Conservation (phyloP, 2,329 filamentous ascomycete species). For the Cercospora citrullina region DNA sequence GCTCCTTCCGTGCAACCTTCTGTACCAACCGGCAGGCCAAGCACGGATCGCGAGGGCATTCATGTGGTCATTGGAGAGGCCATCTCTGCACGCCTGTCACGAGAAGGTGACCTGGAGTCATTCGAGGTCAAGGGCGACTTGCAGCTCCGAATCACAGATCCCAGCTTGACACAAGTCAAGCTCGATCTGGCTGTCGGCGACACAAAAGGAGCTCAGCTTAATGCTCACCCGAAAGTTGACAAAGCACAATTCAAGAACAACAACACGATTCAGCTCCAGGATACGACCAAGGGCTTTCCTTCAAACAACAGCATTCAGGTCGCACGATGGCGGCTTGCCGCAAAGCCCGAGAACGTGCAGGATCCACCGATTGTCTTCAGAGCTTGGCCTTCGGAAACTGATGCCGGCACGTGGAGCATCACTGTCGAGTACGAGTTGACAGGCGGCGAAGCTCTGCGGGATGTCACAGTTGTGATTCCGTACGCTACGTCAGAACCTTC, state of each 20-base stretch:
- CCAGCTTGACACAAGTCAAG: constrained; percentile 87
- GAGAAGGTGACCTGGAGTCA: constrained; percentile 83
- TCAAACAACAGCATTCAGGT: constrained; percentile 92
- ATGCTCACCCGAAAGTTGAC: constrained; percentile 95
- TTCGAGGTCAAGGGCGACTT: constrained; percentile 90
- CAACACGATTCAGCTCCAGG: constrained; percentile 86
- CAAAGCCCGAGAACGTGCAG: constrained; percentile 75
- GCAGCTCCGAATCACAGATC: constrained; percentile 84
- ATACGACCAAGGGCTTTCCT: constrained; percentile 83
- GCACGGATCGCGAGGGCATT: constrained; percentile 77
- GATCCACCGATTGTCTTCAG: constrained; percentile 93
- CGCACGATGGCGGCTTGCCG: constrained; percentile 84
- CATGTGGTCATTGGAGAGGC: constrained; percentile 85
- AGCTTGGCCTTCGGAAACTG: constrained; percentile 92
- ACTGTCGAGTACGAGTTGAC: constrained; percentile 96
- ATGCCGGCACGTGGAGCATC: constrained; percentile 77
- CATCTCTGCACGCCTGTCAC: constrained; percentile 84
- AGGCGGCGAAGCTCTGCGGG: constrained; percentile 72
- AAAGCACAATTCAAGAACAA: constrained; percentile 79
- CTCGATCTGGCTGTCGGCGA: constrained; percentile 74
- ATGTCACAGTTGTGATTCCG: constrained; percentile 85
- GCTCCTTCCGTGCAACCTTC: constrained; percentile 51
- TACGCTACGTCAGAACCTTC: constrained; percentile 81
- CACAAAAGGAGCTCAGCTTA: constrained; percentile 84
- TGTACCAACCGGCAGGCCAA: constrained; percentile 59